Base-by-base conservation (phyloP, 352 stramenopile genomes). In the Aphanomyces stellatus region DNA sequence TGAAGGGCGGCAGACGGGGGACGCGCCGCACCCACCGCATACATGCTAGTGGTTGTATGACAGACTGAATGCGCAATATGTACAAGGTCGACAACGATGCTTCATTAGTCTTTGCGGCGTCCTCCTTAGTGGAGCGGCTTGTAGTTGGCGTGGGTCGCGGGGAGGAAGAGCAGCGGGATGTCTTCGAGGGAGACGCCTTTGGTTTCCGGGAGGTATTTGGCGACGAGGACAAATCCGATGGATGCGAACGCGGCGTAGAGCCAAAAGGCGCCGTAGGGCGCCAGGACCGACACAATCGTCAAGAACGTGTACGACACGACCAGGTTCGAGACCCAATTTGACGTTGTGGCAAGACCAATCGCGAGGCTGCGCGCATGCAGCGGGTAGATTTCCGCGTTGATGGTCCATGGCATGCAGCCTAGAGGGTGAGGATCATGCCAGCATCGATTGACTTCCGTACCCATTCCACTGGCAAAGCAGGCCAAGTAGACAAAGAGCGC, bases 311-410 rank as follows among this genome's bases (percentile, higher is more conserved):
- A 74, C 35, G 72, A 82, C n/a, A 93, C 74, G 1, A 90, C 22
- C 1, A 91, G 60, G 71, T 92, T 92, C 3, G 74, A 73, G 42
- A 88, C 64, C 82, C 85, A 92, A 71, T 91, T 92, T 28, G 78
- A 74, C 13, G 74, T 75, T 1, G 85, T 92, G 8, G 78, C 77
- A 24, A 78, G 66, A 51, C 75, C 79, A 15, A 85, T 75, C 8
- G 71, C 78, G 8, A 85, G 56, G 3, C 76, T 81, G 19, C 85
- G 78, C 42, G 72, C 76, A 62, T 81, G 70, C 25, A 79, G 64
- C 15, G 78, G 76, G 73, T 85, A 93, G 41, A 93, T 90, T 71
- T 93, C 85, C 17, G 73, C 74, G 62, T 88, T 87, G 40, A 94
- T 80, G 7, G 80, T 90, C 83, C 83, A 94, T 1, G 85, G 81